Base-by-base conservation (phyloP, 768 basidiomycete genomes). In the Galerina marginata region DNA sequence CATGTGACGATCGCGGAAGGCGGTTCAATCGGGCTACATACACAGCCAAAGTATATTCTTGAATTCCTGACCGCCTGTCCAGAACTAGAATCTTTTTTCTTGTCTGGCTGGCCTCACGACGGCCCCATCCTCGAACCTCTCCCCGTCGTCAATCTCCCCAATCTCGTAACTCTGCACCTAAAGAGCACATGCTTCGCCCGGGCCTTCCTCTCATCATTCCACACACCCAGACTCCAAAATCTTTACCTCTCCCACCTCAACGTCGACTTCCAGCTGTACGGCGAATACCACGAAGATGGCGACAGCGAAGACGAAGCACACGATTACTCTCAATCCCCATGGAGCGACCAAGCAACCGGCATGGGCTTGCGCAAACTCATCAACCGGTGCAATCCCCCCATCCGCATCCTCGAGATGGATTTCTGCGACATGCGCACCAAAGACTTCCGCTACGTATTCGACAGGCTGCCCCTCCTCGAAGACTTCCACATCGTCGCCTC, bases 361-460 rank as follows among this genome's bases (percentile, higher is more conserved):
- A 90, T 92, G 89, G 91, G 91, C 10, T 74, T 93, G 20, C 86
- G 91, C 29, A 80, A 76, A 46, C 81, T 93, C 56, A 80, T 92
- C 36, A 67, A 74, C 9, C 83, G 88, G 9, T 87, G 81, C 58
- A 76, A 75, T 50, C 91, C 91, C 2, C 88, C 88, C 12, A 74
- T 93, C 42, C 79, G 79, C 49, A 72, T 86, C 36, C 82, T 92
- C 23, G 83, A 88, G 68, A 92, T 93, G 91, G 87, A 92, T 66
- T 89, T 87, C 65, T 87, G 88, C 54, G 91, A 92, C 74, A 87
- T 91, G 85, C 87, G 90, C 46, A 92, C 90, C 36, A 92, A 91
- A 74, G 91, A 93, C 69, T 93, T 93, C 68, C 70, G 67, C 33
- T 90, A 86, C 75, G 76, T 86, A 49, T 92, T 92, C 63, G 83